Evolutionary conservation across 208 protist genomes (phyloP).

Genomic region (Acanthamoeba castellanii): DNA sequence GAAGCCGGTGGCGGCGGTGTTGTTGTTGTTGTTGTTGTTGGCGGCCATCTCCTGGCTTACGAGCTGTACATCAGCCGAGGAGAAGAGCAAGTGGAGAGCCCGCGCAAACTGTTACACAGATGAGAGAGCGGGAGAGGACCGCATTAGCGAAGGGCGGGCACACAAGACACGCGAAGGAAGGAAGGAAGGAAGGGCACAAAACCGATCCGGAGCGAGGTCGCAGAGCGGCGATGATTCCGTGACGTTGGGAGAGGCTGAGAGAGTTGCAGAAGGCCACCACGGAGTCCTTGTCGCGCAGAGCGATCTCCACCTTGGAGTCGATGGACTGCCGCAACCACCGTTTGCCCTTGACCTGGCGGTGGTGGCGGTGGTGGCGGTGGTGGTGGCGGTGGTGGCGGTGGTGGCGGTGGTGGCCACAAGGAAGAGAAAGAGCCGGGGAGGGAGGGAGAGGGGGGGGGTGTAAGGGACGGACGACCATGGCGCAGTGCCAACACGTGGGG

Average conservation of each 20-base stretch:
- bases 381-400: too few relatives aligned
- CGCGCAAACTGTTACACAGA: neutral
- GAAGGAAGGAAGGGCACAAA: neutral
- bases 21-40: neutral
- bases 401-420: too few relatives aligned
- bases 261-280: conserved; percentile 4
- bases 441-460: neutral
- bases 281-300: conserved; percentile 6
- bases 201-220: neutral
- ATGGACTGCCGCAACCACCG: conserved; percentile 1
- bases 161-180: neutral
- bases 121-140: too few relatives aligned
- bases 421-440: neutral
- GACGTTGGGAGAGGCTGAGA: neutral
- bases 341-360: neutral
- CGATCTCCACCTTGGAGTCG: conserved; percentile 18
- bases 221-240: neutral
- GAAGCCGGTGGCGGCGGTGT: too few relatives aligned
- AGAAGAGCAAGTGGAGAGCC: neutral
- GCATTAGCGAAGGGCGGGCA: too few relatives aligned
- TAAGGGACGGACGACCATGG: neutral
- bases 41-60: neutral
- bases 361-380: neutral
- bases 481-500: too few relatives aligned
- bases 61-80: neutral